A percentile compares a stretch with the other conserved stretches of the same genome.
Conservation (phyloP, 305 asterid genomes). For the Fraxinus xanthoxyloides region DNA sequence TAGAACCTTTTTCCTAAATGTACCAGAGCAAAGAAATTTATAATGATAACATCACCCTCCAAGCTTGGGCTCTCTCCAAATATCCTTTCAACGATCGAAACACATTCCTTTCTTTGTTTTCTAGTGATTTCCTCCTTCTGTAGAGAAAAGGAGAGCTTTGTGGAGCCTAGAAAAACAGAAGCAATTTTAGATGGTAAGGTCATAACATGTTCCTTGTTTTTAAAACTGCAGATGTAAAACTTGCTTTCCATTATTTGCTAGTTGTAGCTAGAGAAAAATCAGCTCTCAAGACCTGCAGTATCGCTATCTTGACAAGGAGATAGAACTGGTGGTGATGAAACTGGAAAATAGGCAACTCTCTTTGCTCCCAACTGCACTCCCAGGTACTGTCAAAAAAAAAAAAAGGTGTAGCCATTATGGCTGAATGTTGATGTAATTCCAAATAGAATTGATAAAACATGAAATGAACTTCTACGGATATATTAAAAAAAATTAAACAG, state of each 20-base stretch:
- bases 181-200: constrained; percentile 5
- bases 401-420: constrained; percentile 6
- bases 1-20: constrained; percentile 17
- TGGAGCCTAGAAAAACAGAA: constrained; percentile 40
- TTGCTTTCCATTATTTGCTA: constrained; percentile 1
- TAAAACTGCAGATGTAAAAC: constrained; percentile 4
- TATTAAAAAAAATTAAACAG: neutral
- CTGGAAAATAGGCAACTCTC: constrained; percentile 54
- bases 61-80: constrained; percentile 58
- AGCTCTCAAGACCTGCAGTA: constrained; percentile 30
- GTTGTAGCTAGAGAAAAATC: constrained; percentile 1
- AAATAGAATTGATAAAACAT: neutral
- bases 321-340: constrained; percentile 76
- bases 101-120: constrained; percentile 72
- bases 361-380: constrained; percentile 59
- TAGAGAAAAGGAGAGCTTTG: constrained; percentile 41
- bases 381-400: constrained; percentile 47
- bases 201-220: constrained; percentile 1
- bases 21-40: constrained; percentile 94
- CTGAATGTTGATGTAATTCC: neutral
- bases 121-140: constrained; percentile 67
- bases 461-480: neutral
- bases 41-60: constrained; percentile 67
- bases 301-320: constrained; percentile 41
- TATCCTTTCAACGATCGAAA: constrained; percentile 54